Evolutionary conservation across 352 stramenopile species (phyloP), one percentile per base, ranked within the genome.

Genomic region (Phytophthora rubi): DNA sequence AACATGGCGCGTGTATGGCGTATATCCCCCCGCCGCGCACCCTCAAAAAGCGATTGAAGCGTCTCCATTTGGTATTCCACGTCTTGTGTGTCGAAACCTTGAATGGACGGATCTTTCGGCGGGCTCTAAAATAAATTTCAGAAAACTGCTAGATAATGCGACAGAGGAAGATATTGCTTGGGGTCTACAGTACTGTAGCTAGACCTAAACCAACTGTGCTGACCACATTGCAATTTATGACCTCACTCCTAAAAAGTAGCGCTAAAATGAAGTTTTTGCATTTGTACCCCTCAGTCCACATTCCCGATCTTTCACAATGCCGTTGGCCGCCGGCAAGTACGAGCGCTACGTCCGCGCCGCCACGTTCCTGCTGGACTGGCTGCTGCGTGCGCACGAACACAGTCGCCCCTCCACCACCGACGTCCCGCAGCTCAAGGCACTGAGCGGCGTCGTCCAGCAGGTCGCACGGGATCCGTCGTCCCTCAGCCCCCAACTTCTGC

Each of bases 341-440:
- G 45, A 52, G 45, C 45, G 45, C 45, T 52, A 52, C 45, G 45
- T 52, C n/a, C 45, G 45, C 45, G 45, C 45, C 45, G 18, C 18
- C n/a, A 52, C n/a, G n/a, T 52, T 52, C 18, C 7, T 26, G 45
- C 45, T 52, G 45, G 45, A 52, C 6, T 51, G 44, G 44, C 44
- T 51, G 44, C 44, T 51, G 44, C 44, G 44, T n/a, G 39, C 39
- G 39, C 39, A 48, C 39, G 39, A 48, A 13, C 39, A 48, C 39
- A 28, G 16, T 8, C 18, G 1, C 8, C n/a, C 44, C 7, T 28
- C n/a, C 8, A 28, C 7, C 44, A 26, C 23, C 23, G n/a, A 23
- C 44, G 2, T n/a, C 44, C 44, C 13, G 7, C 44, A 51, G 44
- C 18, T 51, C 6, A 12, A 23, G 44, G 2, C 44, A 3, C n/a